Conservation (phyloP, 371 early-diverging fungal species). For the Choanephora cucurbitarum region DNA sequence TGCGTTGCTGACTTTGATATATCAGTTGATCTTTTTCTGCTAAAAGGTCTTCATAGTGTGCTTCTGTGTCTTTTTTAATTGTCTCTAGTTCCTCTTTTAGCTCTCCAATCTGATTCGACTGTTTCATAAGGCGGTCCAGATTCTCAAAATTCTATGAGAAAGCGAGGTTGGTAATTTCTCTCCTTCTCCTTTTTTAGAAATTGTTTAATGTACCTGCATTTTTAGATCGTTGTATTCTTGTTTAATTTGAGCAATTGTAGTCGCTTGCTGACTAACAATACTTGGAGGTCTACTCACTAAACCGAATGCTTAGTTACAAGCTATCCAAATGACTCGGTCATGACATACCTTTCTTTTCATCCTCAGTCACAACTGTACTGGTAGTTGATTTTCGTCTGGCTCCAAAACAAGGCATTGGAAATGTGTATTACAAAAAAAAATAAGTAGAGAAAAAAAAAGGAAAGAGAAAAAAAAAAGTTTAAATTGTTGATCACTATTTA, state of each 20-base stretch:
- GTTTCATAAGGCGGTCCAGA: slow-evolving; percentile 40
- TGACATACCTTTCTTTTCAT: background rate
- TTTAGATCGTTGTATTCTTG: slow-evolving; percentile 49
- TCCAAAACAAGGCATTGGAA: slow-evolving; percentile 29
- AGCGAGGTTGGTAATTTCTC: slow-evolving; percentile 1
- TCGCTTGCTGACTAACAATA: slow-evolving; percentile 12
- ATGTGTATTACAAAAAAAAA: slow-evolving; percentile 4
- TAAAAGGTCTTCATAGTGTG: slow-evolving; percentile 1
- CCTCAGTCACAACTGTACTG: background rate
- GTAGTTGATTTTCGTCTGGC: slow-evolving; percentile 20
- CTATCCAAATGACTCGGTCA: background rate
- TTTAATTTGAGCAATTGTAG: slow-evolving; percentile 35
- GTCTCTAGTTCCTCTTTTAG: slow-evolving; percentile 26
- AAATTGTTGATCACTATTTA: background rate
- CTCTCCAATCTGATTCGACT: slow-evolving; percentile 39
- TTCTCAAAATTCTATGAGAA: slow-evolving; percentile 47
- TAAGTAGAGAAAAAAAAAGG: background rate
- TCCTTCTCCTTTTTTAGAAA: background rate
- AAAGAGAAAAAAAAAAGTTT: slow-evolving; percentile 2
- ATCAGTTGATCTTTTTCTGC: slow-evolving; percentile 23
- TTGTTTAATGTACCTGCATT: slow-evolving; percentile 27
- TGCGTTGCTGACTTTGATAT: slow-evolving; percentile 25
- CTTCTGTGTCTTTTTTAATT: background rate
- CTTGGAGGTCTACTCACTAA: slow-evolving; percentile 13
- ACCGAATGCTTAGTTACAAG: too few species aligned